Conservation (phyloP, 2,329 filamentous ascomycete genomes). For the Aspergillus proliferans region DNA sequence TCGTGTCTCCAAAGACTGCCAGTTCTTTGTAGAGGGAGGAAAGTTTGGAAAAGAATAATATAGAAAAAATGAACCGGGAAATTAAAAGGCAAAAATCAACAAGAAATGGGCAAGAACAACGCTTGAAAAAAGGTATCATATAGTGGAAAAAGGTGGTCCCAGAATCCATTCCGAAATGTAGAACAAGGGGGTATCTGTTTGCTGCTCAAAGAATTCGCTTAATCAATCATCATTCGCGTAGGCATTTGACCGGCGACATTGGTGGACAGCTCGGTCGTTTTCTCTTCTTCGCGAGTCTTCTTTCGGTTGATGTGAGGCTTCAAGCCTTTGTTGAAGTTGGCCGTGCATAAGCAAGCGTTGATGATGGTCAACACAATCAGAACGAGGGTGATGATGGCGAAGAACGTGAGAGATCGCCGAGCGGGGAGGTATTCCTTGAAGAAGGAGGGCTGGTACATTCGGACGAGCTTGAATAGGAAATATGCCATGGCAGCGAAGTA, state of each 20-base stretch:
- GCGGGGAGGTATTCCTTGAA: slow-evolving; percentile 65
- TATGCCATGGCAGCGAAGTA: slow-evolving; percentile 88
- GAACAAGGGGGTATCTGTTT: neutral
- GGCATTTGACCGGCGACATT: slow-evolving; percentile 32
- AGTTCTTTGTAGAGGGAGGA: slow-evolving; percentile 29
- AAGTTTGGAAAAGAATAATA: slow-evolving; percentile 14
- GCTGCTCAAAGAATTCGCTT: slow-evolving; percentile 4
- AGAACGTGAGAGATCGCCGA: slow-evolving; percentile 79
- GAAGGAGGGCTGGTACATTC: slow-evolving; percentile 73
- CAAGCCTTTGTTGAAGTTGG: slow-evolving; percentile 83
- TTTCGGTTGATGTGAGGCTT: slow-evolving; percentile 73
- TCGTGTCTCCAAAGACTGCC: slow-evolving; percentile 28
- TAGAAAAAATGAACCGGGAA: slow-evolving; percentile 8
- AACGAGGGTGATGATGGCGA: slow-evolving; percentile 86
- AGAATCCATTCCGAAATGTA: neutral
- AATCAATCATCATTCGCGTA: slow-evolving; percentile 43
- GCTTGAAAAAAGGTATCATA: neutral
- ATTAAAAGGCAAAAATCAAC: slow-evolving; percentile 19
- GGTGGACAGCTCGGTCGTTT: slow-evolving; percentile 37
- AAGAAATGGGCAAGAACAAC: neutral
- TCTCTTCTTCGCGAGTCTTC: slow-evolving; percentile 47
- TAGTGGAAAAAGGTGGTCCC: neutral
- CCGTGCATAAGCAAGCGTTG: slow-evolving; percentile 79
- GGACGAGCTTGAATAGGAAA: slow-evolving; percentile 96
- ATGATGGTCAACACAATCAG: slow-evolving; percentile 82